phyloP scores from a whole-genome alignment of 1,284 basidiomycete genomes.

The Porodaedalea pini region DNA sequence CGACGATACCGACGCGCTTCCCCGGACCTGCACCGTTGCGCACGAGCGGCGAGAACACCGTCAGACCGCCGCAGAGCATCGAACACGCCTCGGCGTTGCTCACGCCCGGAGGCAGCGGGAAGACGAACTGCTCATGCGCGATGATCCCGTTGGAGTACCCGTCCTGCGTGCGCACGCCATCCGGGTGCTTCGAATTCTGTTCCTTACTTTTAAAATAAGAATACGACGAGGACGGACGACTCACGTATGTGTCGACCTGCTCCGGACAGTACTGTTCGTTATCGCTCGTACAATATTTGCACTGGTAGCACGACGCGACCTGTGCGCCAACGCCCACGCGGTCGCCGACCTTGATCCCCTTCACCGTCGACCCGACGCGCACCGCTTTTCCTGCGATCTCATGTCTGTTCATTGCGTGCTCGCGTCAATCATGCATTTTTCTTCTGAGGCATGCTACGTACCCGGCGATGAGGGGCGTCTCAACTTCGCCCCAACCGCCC shows the following conservation, averaged over 20 bases:
- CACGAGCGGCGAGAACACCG: constrained; percentile 62
- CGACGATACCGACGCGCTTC: constrained; percentile 64
- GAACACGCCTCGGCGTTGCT: constrained; percentile 48
- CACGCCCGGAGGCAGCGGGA: constrained; percentile 61
- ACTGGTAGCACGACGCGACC: constrained; percentile 50
- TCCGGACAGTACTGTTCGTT: constrained; percentile 52
- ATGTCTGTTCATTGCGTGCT: constrained; percentile 34
- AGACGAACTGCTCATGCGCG: constrained; percentile 66
- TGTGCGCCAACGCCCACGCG: constrained; percentile 66
- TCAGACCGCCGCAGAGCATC: constrained; percentile 65
- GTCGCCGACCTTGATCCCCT: constrained; percentile 56
- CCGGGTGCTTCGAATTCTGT: constrained; percentile 47
- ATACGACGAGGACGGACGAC: constrained; percentile 3
- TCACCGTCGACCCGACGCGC: constrained; percentile 51
- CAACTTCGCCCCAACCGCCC: constrained; percentile 30
- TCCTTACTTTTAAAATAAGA: constrained; percentile 20
- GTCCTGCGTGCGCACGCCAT: constrained; percentile 50
- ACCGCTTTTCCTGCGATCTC: constrained; percentile 59
- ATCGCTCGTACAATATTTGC: constrained; percentile 49
- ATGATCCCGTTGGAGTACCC: constrained; percentile 68
- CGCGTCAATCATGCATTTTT: not conserved
- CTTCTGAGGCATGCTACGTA: constrained; percentile 25
- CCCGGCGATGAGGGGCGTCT: constrained; percentile 27
- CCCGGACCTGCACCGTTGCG: constrained; percentile 59
- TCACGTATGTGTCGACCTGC: constrained; percentile 32